These are phyloP conservation scores for Naematelia encephala DNA, from an alignment of 768 basidiomycete species.

Conservation along the genomic window DNA sequence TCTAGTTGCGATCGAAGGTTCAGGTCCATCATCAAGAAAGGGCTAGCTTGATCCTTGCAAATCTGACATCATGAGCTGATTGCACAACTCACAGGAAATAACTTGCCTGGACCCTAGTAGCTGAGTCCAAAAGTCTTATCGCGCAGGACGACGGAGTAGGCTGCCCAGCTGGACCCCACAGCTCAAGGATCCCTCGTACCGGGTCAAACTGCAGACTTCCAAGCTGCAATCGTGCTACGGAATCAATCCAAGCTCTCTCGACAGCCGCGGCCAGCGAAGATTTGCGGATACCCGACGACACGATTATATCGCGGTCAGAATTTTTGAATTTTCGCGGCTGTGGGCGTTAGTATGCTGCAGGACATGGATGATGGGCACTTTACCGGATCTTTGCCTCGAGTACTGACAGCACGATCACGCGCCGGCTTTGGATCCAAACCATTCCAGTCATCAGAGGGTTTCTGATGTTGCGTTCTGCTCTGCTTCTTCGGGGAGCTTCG, in stretches of 20 bases:
- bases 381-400: not conserved
- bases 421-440: not conserved
- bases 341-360: not conserved
- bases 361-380: not conserved
- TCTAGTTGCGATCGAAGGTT: not conserved
- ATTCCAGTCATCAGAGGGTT: not conserved
- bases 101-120: not conserved
- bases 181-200: not conserved
- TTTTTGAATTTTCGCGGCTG: not conserved
- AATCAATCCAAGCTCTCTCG: not conserved
- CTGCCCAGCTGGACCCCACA: not conserved
- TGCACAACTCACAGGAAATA: not conserved
- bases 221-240: not conserved
- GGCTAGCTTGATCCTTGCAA: not conserved
- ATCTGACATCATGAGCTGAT: not conserved
- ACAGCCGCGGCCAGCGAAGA: not conserved
- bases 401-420: not conserved
- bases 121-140: not conserved
- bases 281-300: not conserved
- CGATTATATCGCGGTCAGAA: not conserved
- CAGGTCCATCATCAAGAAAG: not conserved
- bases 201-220: not conserved
- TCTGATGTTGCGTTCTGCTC: not conserved
- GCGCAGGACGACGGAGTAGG: no score
- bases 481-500: not conserved